phyloP scores from a whole-genome alignment of 2,329 filamentous ascomycete species.

The Ophiocordyceps camponoti-rufipedis region DNA sequence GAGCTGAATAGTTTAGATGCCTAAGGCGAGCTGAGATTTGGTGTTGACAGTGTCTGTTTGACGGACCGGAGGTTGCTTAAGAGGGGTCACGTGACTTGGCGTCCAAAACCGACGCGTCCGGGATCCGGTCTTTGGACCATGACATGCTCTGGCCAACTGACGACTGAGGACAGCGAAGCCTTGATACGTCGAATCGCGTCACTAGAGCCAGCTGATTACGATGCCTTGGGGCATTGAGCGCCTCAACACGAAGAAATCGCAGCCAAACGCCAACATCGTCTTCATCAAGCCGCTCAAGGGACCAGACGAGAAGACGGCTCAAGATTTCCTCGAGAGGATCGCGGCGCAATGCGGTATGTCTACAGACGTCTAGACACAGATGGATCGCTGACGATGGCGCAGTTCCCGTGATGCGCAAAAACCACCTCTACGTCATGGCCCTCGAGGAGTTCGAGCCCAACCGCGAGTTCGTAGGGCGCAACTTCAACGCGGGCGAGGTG shows the following conservation, averaged over 20 bases:
- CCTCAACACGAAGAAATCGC: constrained; percentile 55
- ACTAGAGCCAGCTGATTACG: neutral
- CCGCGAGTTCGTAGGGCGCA: constrained; percentile 66
- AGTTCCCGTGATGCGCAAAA: constrained; percentile 52
- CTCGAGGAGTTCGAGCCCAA: constrained; percentile 74
- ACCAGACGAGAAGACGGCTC: constrained; percentile 39
- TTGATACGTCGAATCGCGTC: too few relatives aligned
- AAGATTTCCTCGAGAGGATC: constrained; percentile 57
- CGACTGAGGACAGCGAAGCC: too few relatives aligned
- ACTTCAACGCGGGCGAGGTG: constrained; percentile 80
- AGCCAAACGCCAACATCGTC: constrained; percentile 61
- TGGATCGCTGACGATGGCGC: neutral
- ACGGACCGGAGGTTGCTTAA: neutral
- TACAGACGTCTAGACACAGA: too few relatives aligned
- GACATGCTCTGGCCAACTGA: neutral
- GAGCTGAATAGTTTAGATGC: neutral
- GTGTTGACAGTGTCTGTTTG: too few relatives aligned
- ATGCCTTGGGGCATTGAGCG: constrained; percentile 70
- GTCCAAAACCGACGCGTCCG: constrained; percentile 1
- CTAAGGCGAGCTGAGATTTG: too few relatives aligned
- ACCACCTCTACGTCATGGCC: constrained; percentile 45
- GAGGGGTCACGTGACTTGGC: constrained; percentile 6
- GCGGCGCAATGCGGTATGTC: constrained; percentile 56
- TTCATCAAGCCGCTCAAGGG: constrained; percentile 71
- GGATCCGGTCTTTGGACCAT: neutral